Conservation (phyloP, 1,139 yeast genomes). For the Nakaseomyces kungkrabaensis region DNA sequence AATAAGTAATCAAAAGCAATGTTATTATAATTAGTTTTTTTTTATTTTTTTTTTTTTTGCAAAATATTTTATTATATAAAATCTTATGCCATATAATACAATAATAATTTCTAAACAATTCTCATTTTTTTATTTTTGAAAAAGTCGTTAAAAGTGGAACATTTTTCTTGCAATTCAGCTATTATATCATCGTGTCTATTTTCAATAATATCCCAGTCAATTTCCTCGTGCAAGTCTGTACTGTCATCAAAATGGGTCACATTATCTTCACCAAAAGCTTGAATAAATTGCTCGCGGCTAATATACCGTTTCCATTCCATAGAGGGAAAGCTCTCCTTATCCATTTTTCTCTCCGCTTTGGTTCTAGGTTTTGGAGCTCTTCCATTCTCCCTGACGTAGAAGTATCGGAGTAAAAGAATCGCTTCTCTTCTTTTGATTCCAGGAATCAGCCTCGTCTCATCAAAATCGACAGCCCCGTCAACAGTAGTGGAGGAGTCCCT, state of each 20-base stretch:
- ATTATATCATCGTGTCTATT: slow-evolving; percentile 17
- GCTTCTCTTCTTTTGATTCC: slow-evolving; percentile 80
- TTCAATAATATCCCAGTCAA: slow-evolving; percentile 28
- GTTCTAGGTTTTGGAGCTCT: slow-evolving; percentile 74
- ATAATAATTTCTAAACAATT: neutral
- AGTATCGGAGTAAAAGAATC: slow-evolving; percentile 64
- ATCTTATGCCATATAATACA: neutral
- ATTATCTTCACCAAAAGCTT: slow-evolving; percentile 41
- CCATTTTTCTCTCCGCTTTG: slow-evolving; percentile 68
- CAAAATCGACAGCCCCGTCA: slow-evolving; percentile 9
- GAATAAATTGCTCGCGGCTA: slow-evolving; percentile 36
- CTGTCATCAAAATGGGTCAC: slow-evolving; percentile 27
- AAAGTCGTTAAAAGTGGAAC: slow-evolving; percentile 2
- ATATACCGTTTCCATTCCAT: slow-evolving; percentile 43
- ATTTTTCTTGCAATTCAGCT: slow-evolving; percentile 10
- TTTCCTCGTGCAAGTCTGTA: slow-evolving; percentile 17
- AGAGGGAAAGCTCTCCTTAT: slow-evolving; percentile 52
- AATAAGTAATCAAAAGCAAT: neutral
- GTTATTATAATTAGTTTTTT: neutral
- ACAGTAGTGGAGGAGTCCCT: slow-evolving; percentile 32
- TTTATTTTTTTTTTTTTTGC: neutral
- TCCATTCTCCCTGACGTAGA: slow-evolving; percentile 76
- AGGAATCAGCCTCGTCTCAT: slow-evolving; percentile 52
- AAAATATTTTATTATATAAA: neutral
- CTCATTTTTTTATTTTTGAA: neutral